Conservation (phyloP, 2,329 filamentous ascomycete species). For the Fusarium fujikuroi region DNA sequence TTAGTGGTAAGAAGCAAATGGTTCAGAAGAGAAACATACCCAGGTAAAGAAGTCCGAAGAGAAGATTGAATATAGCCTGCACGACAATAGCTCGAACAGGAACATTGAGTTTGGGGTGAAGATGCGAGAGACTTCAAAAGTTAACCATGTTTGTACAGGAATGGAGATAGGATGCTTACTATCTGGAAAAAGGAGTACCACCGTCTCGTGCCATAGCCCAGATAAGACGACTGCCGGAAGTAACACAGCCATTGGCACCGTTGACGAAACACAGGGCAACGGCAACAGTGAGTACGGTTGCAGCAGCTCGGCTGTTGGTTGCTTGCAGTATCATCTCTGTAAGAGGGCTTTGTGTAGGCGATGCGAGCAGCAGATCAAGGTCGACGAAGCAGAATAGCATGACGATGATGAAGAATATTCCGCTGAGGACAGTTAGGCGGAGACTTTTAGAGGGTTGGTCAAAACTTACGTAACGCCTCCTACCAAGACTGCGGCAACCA, state of each 20-base stretch:
- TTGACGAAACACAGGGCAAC: constrained; percentile 58
- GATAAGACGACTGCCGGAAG: constrained; percentile 55
- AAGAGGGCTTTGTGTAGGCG: constrained; percentile 57
- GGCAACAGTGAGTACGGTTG: constrained; percentile 55
- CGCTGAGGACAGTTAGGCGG: constrained; percentile 34
- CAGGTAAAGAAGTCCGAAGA: constrained; percentile 58
- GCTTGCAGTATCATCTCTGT: constrained; percentile 57
- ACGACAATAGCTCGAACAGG: constrained; percentile 55
- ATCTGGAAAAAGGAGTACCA: constrained; percentile 49
- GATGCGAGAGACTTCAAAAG: constrained; percentile 45
- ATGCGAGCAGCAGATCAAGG: constrained; percentile 48
- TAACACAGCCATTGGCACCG: constrained; percentile 57
- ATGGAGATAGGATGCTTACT: neutral
- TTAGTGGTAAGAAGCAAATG: neutral
- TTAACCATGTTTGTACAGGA: neutral
- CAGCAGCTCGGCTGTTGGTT: constrained; percentile 52
- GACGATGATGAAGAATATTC: constrained; percentile 53
- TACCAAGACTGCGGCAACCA: constrained; percentile 52
- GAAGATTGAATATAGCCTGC: constrained; percentile 55
- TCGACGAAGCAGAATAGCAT: constrained; percentile 57
- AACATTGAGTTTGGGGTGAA: constrained; percentile 53
- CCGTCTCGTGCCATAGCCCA: constrained; percentile 60
- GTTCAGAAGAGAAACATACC: constrained; percentile 19
- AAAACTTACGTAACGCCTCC: constrained; percentile 54
- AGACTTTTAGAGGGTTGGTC: neutral